phyloP scores from a whole-genome alignment of 805 yeast species.

The Hanseniaspora guilliermondii region DNA sequence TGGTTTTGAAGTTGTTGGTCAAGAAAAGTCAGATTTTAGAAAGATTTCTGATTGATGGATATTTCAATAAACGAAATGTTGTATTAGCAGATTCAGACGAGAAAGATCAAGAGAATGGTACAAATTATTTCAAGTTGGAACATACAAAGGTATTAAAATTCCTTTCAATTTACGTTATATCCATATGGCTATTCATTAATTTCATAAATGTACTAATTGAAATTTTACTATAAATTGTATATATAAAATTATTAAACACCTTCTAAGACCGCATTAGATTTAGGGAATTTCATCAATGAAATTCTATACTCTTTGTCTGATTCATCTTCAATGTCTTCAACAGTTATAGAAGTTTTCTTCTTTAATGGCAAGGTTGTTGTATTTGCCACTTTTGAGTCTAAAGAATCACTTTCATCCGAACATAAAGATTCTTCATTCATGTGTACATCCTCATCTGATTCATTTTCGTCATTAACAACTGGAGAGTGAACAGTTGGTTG shows the following conservation, averaged over 20 bases:
- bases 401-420: not conserved
- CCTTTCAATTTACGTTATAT: not conserved
- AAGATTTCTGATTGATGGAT: not conserved
- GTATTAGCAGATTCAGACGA: not conserved
- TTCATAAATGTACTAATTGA: slow-evolving; percentile 21
- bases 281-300: slow-evolving; percentile 20
- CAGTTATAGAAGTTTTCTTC: slow-evolving; percentile 17
- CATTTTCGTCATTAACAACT: not conserved
- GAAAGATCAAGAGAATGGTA: slow-evolving; percentile 3
- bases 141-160: not conserved
- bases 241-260: slow-evolving; percentile 17
- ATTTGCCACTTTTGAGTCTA: not conserved
- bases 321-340: slow-evolving; percentile 29
- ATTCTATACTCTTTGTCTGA: slow-evolving; percentile 23
- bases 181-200: slow-evolving; percentile 17
- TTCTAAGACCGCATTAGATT: slow-evolving; percentile 23
- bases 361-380: not conserved
- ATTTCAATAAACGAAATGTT: not conserved
- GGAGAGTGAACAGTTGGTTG: not conserved
- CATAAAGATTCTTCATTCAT: slow-evolving; percentile 8
- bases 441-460: not conserved
- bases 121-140: not conserved
- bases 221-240: slow-evolving; percentile 11
- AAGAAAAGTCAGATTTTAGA: not conserved
- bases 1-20: not conserved